These are phyloP conservation scores for Atalantia buxifolia DNA, from an alignment of 345 rosid genomes.

Conservation along the genomic window DNA sequence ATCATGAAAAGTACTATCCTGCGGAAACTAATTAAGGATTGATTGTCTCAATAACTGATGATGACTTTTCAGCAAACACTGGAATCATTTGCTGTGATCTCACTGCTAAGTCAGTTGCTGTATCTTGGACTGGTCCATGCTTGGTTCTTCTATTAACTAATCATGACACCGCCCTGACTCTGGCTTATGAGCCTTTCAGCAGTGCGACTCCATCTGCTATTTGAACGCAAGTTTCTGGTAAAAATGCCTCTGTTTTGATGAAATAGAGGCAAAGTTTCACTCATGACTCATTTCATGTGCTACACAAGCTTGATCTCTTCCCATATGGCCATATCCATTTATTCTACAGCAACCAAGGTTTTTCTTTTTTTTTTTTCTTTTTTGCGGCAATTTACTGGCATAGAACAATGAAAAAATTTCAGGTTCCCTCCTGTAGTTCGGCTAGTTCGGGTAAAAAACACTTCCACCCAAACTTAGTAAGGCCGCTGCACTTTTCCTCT, in stretches of 20 bases:
- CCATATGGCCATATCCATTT: neutral
- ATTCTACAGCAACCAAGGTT: no score
- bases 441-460: no score
- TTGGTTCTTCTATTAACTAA: neutral
- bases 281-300: neutral
- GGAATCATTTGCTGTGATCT: slow-evolving; percentile 28
- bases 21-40: neutral
- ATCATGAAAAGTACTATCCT: neutral
- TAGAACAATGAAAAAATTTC: no score
- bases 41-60: neutral
- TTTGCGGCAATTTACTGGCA: no score
- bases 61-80: slow-evolving; percentile 30
- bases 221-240: no score
- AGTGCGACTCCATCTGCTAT: no score
- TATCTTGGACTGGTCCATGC: slow-evolving; percentile 24
- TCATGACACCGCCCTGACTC: neutral
- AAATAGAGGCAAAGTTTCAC: neutral
- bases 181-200: no score
- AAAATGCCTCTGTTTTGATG: neutral
- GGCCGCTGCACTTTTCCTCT: no score
- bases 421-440: no score
- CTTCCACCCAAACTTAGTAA: no score
- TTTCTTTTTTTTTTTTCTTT: no score
- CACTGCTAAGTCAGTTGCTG: slow-evolving; percentile 29
- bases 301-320: neutral